Base-by-base conservation (phyloP, 1,284 basidiomycete species). In the Polyporus tsugae region DNA sequence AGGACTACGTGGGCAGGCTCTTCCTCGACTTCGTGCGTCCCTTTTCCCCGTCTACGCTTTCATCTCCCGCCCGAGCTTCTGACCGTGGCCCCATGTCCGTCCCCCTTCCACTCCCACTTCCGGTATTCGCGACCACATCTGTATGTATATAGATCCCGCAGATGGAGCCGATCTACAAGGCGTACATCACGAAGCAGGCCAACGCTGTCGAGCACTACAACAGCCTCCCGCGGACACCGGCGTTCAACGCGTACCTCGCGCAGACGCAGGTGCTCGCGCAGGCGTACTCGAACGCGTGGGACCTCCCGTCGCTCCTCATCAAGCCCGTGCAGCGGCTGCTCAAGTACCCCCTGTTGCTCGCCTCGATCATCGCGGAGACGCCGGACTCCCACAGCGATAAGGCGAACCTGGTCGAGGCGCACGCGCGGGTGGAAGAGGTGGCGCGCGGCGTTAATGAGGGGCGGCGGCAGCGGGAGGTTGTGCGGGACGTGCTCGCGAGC, bases 271-370 rank as follows among this genome's bases (percentile, higher is more conserved):
- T 82, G 4, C 83, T 91, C 49, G 91, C 94, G 17, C 88, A 91
- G 25, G 85, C 87, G 5, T 86, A 91, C 58, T 94, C 95, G 0
- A 93, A 96, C 75, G 95, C 96, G 1, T 98, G 96, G 97, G 96
- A 98, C 79, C 88, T 98, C 57, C 87, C 93, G 7, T 97, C 95
- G 0, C 87, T 98, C 69, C 89, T 98, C 69, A 98, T 96, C 80
- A 94, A 82, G 79, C 95, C 95, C 39, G 93, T 97, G 7, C 95
- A 97, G 76, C 89, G 95, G n/a, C 85, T 97, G 60, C 88, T 96
- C 73, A 98, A 97, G 79, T 98, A 98, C 78, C 92, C 96, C 0
- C 86, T 98, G 13, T 87, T 98, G 22, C 89, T 98, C 46, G 82
- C 83, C 22, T 90, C 95, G 62, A 91, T 98, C 67, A 86, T 94